Percentiles rank a stretch among this genome's conserved stretches.
phyloP scores from a whole-genome alignment of 2,329 filamentous ascomycete species.

The Geosmithia morbida region DNA sequence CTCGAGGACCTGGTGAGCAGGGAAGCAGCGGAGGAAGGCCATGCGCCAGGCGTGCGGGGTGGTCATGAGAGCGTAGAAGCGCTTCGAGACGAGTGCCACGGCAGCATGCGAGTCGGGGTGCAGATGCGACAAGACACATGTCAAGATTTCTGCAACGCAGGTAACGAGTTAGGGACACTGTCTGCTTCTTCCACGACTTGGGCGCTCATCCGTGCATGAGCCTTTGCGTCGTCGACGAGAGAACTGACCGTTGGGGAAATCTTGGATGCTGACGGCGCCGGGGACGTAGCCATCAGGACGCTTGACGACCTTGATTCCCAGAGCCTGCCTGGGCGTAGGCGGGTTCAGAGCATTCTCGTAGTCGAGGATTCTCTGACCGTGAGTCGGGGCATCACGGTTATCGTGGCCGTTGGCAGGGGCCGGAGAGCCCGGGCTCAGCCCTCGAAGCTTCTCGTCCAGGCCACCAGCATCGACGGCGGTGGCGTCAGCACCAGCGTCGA shows the following conservation, averaged over 20 bases:
- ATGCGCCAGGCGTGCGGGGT: conserved; percentile 89
- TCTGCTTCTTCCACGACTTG: neutral
- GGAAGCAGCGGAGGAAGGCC: conserved; percentile 84
- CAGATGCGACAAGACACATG: conserved; percentile 80
- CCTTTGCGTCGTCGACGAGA: neutral
- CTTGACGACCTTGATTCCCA: conserved; percentile 42
- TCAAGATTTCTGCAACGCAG: conserved; percentile 60
- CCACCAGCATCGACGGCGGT: conserved; percentile 22
- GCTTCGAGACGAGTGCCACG: conserved; percentile 73
- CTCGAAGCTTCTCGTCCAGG: conserved; percentile 34
- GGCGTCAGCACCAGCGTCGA: no score
- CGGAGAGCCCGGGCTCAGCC: conserved; percentile 29
- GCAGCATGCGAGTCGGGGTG: conserved; percentile 71
- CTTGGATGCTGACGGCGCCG: conserved; percentile 27
- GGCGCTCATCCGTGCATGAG: no score
- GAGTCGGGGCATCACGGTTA: conserved; percentile 14
- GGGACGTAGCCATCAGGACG: conserved; percentile 22
- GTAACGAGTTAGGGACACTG: conserved; percentile 5
- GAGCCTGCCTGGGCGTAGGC: conserved; percentile 27
- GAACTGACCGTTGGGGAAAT: conserved; percentile 69
- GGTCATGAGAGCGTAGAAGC: conserved; percentile 76
- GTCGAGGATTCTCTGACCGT: conserved; percentile 41
- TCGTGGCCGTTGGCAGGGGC: conserved; percentile 1
- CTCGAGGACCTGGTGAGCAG: conserved; percentile 41
- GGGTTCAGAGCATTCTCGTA: conserved; percentile 45